Percentiles rank a stretch among this genome's conserved stretches.
phyloP scores from a whole-genome alignment of 495 filamentous ascomycete species.

The Symbiotaphrina buchneri region DNA sequence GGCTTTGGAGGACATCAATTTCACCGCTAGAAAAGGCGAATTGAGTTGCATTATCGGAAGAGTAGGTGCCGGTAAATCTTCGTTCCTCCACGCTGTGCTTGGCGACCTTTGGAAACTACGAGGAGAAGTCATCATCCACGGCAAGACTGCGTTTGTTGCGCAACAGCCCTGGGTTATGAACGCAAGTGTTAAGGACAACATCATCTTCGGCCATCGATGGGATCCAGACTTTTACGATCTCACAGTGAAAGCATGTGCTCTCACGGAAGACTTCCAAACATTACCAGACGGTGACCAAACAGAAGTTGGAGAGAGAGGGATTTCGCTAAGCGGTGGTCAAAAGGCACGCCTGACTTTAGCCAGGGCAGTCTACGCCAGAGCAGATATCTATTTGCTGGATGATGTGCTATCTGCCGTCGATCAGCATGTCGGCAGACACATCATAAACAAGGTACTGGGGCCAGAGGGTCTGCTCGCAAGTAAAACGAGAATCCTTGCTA shows the following conservation, averaged over 20 bases:
- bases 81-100: slow-evolving; percentile 63
- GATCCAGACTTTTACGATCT: slow-evolving; percentile 89
- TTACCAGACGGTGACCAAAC: slow-evolving; percentile 94
- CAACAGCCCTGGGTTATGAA: slow-evolving; percentile 97
- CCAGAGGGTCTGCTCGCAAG: slow-evolving; percentile 55
- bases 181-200: slow-evolving; percentile 87
- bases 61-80: slow-evolving; percentile 88
- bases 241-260: slow-evolving; percentile 82
- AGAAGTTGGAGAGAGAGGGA: slow-evolving; percentile 90
- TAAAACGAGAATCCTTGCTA: slow-evolving; percentile 87
- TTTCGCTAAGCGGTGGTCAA: slow-evolving; percentile 91
- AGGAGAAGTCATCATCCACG: slow-evolving; percentile 65
- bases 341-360: slow-evolving; percentile 91
- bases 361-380: slow-evolving; percentile 85
- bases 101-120: slow-evolving; percentile 82
- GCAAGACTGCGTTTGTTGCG: slow-evolving; percentile 70
- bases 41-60: slow-evolving; percentile 86
- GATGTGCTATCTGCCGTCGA: slow-evolving; percentile 92
- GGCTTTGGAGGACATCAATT: slow-evolving; percentile 56
- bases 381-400: slow-evolving; percentile 92
- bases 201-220: slow-evolving; percentile 88
- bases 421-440: slow-evolving; percentile 86
- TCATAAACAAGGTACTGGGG: slow-evolving; percentile 86
- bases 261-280: slow-evolving; percentile 75
- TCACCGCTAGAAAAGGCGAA: slow-evolving; percentile 74